Evolutionary conservation across 2,329 filamentous ascomycete genomes (phyloP).

Genomic region (Plectosphaerella cucumerina): DNA sequence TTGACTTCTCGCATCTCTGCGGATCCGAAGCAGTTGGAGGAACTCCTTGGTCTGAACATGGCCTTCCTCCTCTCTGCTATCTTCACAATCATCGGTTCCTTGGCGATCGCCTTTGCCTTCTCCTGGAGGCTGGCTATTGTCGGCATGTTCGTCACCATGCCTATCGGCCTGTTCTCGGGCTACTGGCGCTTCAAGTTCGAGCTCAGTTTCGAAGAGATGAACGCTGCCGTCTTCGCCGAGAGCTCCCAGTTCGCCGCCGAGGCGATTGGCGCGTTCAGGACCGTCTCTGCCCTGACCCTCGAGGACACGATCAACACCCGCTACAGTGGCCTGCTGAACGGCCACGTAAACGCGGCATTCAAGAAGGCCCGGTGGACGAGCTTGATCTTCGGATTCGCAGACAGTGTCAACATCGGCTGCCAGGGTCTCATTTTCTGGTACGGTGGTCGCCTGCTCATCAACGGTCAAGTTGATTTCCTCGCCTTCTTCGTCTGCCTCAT

Average conservation of each 20-base stretch:
- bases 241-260: slow-evolving; percentile 74
- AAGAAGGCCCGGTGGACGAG: slow-evolving; percentile 58
- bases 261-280: slow-evolving; percentile 69
- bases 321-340: slow-evolving; percentile 54
- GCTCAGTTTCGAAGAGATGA: slow-evolving; percentile 65
- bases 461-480: slow-evolving; percentile 40
- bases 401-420: slow-evolving; percentile 60
- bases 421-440: slow-evolving; percentile 66
- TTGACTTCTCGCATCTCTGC: slow-evolving; percentile 52
- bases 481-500: slow-evolving; percentile 58
- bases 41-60: slow-evolving; percentile 61
- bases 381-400: slow-evolving; percentile 64
- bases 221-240: slow-evolving; percentile 62
- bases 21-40: slow-evolving; percentile 57
- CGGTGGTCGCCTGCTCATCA: slow-evolving; percentile 54
- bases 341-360: slow-evolving; percentile 57
- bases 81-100: slow-evolving; percentile 60
- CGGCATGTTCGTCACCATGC: slow-evolving; percentile 55
- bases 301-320: slow-evolving; percentile 60
- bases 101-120: slow-evolving; percentile 65
- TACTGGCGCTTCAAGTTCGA: slow-evolving; percentile 55
- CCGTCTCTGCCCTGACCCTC: slow-evolving; percentile 66
- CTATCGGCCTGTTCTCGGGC: slow-evolving; percentile 40
- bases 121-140: slow-evolving; percentile 76
- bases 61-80: slow-evolving; percentile 58